A percentile compares a stretch with the other conserved stretches of the same genome.
Conservation (phyloP, 2,329 filamentous ascomycete species). For the Cladosporium velox region DNA sequence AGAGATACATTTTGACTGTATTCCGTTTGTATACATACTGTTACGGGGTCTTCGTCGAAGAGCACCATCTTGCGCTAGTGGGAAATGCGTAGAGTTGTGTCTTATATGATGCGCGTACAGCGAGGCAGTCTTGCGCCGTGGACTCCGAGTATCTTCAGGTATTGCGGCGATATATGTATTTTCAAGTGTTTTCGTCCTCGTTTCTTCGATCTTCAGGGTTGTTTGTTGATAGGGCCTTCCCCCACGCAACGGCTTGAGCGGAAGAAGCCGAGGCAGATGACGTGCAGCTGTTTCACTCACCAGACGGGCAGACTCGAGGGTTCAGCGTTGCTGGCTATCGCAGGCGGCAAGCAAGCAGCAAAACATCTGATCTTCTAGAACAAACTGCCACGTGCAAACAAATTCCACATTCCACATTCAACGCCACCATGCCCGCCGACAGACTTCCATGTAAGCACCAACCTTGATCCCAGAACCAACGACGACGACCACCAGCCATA, state of each 20-base stretch:
- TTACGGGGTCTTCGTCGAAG: conserved; percentile 89
- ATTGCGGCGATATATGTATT: conserved; percentile 11
- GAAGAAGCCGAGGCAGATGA: conserved; percentile 8
- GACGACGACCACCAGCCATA: background rate
- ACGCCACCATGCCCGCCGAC: conserved; percentile 23
- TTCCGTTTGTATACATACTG: conserved; percentile 53
- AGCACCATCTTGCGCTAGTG: conserved; percentile 66
- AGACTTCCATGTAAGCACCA: conserved; percentile 20
- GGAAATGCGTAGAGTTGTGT: background rate
- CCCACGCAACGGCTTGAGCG: conserved; percentile 13
- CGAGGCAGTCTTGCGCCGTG: background rate
- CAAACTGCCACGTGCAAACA: conserved; percentile 16
- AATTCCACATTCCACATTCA: conserved; percentile 1
- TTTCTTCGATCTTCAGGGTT: conserved; percentile 7
- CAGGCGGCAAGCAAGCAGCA: conserved; percentile 18
- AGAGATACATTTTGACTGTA: background rate
- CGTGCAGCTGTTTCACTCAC: conserved; percentile 8
- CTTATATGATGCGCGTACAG: background rate
- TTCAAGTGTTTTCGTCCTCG: conserved; percentile 15
- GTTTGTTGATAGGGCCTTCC: conserved; percentile 4
- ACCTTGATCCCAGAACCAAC: background rate
- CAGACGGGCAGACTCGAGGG: background rate
- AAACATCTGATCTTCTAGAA: conserved; percentile 4
- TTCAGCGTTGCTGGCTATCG: conserved; percentile 1
- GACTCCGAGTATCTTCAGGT: background rate